Percentiles rank a stretch among this genome's conserved stretches.
Conservation (phyloP, 768 basidiomycete species). For the Pleurotus giganteus region DNA sequence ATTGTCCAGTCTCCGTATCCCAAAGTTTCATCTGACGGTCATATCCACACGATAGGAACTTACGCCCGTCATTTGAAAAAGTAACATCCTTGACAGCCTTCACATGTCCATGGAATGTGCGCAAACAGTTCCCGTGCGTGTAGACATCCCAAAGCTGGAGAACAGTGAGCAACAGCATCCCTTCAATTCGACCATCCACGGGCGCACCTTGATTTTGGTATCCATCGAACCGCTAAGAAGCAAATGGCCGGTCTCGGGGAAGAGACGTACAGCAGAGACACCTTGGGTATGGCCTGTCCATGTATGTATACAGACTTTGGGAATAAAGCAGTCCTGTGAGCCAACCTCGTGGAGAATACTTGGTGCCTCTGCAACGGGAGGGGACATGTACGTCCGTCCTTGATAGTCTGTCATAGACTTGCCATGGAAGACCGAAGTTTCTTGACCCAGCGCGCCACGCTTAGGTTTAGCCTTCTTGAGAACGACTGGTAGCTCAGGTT, state of each 20-base stretch:
- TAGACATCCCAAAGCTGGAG: conserved; percentile 97
- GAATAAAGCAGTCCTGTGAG: conserved; percentile 89
- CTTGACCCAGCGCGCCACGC: conserved; percentile 79
- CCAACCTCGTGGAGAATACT: conserved; percentile 78
- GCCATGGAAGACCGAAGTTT: conserved; percentile 95
- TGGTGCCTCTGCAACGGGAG: conserved; percentile 85
- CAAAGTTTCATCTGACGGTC: conserved; percentile 98
- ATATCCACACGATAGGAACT: conserved; percentile 90
- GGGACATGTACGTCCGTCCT: conserved; percentile 96
- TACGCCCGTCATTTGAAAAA: conserved; percentile 90
- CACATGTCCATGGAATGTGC: conserved; percentile 96
- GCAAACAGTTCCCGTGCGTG: conserved; percentile 91
- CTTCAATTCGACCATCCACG: neutral
- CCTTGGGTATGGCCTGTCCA: conserved; percentile 98
- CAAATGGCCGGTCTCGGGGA: conserved; percentile 91
- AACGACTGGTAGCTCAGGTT: conserved; percentile 53
- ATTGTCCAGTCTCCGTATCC: conserved; percentile 99
- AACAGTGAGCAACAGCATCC: conserved; percentile 6
- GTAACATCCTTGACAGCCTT: conserved; percentile 96
- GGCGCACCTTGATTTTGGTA: conserved; percentile 89
- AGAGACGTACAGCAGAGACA: conserved; percentile 89
- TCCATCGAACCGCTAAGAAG: conserved; percentile 96
- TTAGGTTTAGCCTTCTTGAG: conserved; percentile 79
- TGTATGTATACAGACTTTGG: conserved; percentile 93
- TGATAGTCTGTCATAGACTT: conserved; percentile 97